Base-by-base conservation (phyloP, 2,329 filamentous ascomycete genomes). In the Neopestalotiopsis sp. region DNA sequence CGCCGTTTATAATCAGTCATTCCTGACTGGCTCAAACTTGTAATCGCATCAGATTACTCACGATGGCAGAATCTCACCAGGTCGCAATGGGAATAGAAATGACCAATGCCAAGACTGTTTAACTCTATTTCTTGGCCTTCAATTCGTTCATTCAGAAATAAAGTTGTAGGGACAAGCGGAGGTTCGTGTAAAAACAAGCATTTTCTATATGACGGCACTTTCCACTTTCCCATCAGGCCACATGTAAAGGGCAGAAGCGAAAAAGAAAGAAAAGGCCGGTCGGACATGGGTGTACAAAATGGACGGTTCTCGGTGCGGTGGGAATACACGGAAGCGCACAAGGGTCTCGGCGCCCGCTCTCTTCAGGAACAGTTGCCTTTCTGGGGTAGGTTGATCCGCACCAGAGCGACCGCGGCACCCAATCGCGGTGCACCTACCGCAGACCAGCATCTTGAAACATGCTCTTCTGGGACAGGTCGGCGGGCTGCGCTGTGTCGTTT, bases 321-420 rank as follows among this genome's bases (percentile, higher is more conserved):
- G 45, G 6, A 6, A 20, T 6, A 53, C 24, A 53, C 17, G n/a
- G 45, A 53, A 20, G 14, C 45, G 17, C 45, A 53, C 17, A 5
- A 53, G n/a, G 45, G 45, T 59, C 57, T 40, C 12, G 59, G 32
- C 59, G 20, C 32, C 9, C 59, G n/a, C 9, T 34, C 14, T 24
- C 5, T 64, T 49, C 17, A 64, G 61, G 42, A 20, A 45, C 61
- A 64, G 38, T 64, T 64, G 61, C 61, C 61, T 64, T 28, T 64
- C 40, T 32, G 40, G 61, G 61, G 40, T 64, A 30, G 61, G 28
- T 24, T 53, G 38, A 53, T 53, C 61, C 61, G 61, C 61, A 20
- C n/a, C 17, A 20, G 17, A 14, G 40, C 61, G 9, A 62, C 28
- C 59, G 38, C 17, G n/a, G 32, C 61, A 53, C n/a, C 42, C 42